Base-by-base conservation (phyloP, 1,284 basidiomycete genomes). In the Trichosporon asahii region DNA sequence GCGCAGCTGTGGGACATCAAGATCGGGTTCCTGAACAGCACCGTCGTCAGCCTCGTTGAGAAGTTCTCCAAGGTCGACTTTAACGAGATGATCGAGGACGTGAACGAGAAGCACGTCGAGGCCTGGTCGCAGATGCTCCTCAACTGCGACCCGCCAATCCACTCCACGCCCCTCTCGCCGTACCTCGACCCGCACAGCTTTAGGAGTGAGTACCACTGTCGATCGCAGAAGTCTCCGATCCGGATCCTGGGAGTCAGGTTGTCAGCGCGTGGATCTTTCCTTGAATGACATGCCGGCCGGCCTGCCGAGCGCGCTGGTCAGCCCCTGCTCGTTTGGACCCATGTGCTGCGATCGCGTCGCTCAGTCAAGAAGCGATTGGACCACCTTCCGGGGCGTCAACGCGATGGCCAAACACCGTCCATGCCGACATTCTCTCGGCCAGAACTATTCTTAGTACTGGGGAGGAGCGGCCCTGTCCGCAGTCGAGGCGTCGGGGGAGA, bases 71-170 rank as follows among this genome's bases (percentile, higher is more conserved):
- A 80, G 72, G 67, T 64, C 29, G 69, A 70, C 68, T 71, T 72
- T 21, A 66, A 70, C 21, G 71, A 72, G 33, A 70, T 72, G 71
- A 69, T 72, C 31, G 71, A 72, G 65, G 71, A 72, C 33, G 69
- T 72, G 11, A 72, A 72, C 21, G 71, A 72, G 31, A 72, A 72
- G 75, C 94, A 95, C 78, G 90, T 94, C 57, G 86, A 88, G 72
- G 89, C 88, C 5, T 96, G 94, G 94, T 90, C 89, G 1, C 87
- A 91, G 75, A 94, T 96, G 91, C 86, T 94, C 71, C 85, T 85
- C 21, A 87, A 85, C 65, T 91, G 92, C 18, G 86, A 88, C 64
- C 92, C 92, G 49, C 91, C 91, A 0, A 88, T 94, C 69, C 85
- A 87, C 4, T 90, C 90, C 69, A 90, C 90, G 0, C 91, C 91